Conservation (phyloP, 2,329 filamentous ascomycete species). For the Cryphonectria naterciae region DNA sequence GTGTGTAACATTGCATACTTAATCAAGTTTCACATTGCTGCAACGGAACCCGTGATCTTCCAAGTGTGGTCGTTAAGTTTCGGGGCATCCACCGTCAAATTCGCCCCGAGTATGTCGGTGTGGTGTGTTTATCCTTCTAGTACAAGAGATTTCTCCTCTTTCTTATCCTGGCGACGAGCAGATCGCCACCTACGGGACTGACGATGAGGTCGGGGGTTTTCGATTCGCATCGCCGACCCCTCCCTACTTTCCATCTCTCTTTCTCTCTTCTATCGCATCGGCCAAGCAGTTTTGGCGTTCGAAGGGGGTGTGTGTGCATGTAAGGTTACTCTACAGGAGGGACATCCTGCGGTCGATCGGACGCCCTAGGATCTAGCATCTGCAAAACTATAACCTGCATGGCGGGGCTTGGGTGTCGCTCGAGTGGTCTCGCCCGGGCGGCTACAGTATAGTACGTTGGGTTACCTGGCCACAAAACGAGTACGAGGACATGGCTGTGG, state of each 20-base stretch:
- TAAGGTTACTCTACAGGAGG: neutral
- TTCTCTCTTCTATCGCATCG: neutral
- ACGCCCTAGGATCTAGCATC: neutral
- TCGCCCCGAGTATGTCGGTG: neutral
- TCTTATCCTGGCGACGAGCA: neutral
- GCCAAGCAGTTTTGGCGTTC: neutral
- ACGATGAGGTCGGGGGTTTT: neutral
- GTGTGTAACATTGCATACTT: slow-evolving; percentile 3
- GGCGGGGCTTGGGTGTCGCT: neutral
- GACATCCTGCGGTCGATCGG: neutral
- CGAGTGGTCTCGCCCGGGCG: neutral
- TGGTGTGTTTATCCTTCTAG: neutral
- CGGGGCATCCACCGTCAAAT: neutral
- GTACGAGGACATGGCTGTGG: neutral
- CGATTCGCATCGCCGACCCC: neutral
- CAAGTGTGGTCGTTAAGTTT: neutral
- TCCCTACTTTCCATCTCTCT: neutral
- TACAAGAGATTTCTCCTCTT: neutral
- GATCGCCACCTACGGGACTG: neutral
- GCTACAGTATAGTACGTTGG: neutral
- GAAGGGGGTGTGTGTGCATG: neutral
- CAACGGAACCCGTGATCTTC: neutral
- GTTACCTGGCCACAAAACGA: neutral
- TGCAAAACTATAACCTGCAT: neutral
- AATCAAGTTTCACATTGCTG: neutral